phyloP scores from a whole-genome alignment of 2,329 filamentous ascomycete genomes.

The Trichophyton mentagrophytes region DNA sequence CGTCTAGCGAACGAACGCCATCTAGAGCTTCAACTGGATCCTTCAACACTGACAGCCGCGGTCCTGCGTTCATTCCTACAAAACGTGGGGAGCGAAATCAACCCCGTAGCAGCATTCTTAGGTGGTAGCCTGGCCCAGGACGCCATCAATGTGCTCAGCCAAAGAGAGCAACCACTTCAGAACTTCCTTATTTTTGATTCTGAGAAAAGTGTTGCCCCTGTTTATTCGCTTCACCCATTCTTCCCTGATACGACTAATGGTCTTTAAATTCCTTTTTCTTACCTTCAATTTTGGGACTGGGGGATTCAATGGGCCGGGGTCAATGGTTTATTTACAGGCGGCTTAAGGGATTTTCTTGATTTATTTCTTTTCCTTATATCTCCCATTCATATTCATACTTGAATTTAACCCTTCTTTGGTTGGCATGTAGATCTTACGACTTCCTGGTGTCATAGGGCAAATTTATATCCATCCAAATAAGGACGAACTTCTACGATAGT shows the following conservation, averaged over 20 bases:
- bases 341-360: neutral
- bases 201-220: constrained; percentile 59
- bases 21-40: constrained; percentile 56
- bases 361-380: neutral
- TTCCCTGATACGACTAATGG: constrained; percentile 24
- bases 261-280: neutral
- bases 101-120: constrained; percentile 75
- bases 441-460: neutral
- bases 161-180: constrained; percentile 86
- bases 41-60: constrained; percentile 53
- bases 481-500: neutral
- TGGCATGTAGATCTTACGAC: neutral
- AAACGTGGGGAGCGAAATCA: constrained; percentile 71
- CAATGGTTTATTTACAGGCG: neutral
- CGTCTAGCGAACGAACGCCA: constrained; percentile 65
- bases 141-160: constrained; percentile 88
- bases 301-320: neutral
- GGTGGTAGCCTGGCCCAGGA: constrained; percentile 89
- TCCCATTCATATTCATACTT: no score
- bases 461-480: neutral
- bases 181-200: constrained; percentile 91
- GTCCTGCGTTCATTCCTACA: constrained; percentile 76
- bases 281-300: neutral
- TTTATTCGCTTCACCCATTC: constrained; percentile 69
- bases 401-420: no score